phyloP scores from a whole-genome alignment of 2,329 filamentous ascomycete species.

The Amphichorda felina region DNA sequence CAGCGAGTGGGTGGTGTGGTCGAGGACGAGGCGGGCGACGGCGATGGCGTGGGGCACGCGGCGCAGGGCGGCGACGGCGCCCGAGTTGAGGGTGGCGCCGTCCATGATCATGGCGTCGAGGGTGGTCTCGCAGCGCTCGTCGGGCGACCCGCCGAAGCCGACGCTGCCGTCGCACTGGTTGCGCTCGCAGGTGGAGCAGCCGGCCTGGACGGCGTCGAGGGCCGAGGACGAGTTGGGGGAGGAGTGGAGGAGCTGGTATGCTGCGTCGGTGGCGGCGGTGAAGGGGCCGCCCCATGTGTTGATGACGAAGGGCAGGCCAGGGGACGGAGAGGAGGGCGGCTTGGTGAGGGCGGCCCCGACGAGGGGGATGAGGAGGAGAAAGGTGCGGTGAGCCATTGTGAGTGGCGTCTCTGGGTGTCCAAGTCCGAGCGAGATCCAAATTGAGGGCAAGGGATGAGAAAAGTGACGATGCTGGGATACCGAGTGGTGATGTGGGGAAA shows the following conservation, averaged over 20 bases:
- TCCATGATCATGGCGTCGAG: slow-evolving; percentile 50
- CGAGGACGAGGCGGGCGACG: slow-evolving; percentile 37
- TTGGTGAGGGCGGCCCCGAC: slow-evolving; percentile 3
- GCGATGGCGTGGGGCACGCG: slow-evolving; percentile 34
- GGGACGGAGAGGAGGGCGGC: slow-evolving; percentile 13
- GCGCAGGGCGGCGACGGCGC: slow-evolving; percentile 38
- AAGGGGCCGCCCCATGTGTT: slow-evolving; percentile 45
- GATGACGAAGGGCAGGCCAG: slow-evolving; percentile 34
- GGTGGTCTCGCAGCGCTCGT: slow-evolving; percentile 44
- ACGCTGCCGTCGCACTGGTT: slow-evolving; percentile 42
- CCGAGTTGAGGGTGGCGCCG: slow-evolving; percentile 37
- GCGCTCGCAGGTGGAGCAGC: slow-evolving; percentile 37
- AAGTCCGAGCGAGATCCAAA: too few relatives aligned
- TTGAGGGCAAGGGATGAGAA: too few relatives aligned
- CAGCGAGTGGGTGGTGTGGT: slow-evolving; percentile 38
- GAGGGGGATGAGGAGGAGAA: slow-evolving; percentile 5
- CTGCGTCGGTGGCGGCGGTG: slow-evolving; percentile 37
- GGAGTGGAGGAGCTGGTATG: slow-evolving; percentile 24
- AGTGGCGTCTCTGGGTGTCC: not conserved
- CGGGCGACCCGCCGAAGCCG: slow-evolving; percentile 41
- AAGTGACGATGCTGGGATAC: too few relatives aligned
- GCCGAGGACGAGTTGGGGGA: slow-evolving; percentile 14
- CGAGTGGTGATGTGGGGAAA: too few relatives aligned
- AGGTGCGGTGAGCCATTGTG: slow-evolving; percentile 5
- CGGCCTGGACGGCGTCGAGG: slow-evolving; percentile 38